These are phyloP conservation scores for Nectriaceae sp. DNA, from an alignment of 2,329 filamentous ascomycete species.

Conservation along the genomic window DNA sequence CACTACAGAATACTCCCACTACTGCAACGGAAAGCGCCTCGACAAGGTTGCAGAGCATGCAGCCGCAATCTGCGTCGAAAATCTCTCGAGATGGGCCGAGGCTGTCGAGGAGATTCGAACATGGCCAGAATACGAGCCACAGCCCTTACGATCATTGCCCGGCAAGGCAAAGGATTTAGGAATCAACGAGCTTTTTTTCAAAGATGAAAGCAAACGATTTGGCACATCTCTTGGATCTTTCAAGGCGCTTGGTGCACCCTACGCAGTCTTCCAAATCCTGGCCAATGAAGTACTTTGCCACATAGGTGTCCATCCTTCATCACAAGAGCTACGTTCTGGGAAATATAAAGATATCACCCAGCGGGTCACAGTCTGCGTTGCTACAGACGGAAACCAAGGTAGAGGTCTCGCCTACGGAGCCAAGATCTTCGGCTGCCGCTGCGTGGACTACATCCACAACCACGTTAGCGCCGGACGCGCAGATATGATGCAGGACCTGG, in stretches of 20 bases:
- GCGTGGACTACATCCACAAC: conserved; percentile 17
- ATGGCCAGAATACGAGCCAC: conserved; percentile 17
- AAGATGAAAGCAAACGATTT: conserved; percentile 17
- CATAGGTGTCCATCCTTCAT: conserved; percentile 5
- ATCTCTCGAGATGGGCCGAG: conserved; percentile 11
- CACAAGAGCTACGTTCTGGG: conserved; percentile 8
- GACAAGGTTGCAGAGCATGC: not conserved
- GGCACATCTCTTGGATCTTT: conserved; percentile 12
- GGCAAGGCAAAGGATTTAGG: conserved; percentile 7
- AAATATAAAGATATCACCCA: conserved; percentile 12
- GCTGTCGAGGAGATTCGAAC: conserved; percentile 13
- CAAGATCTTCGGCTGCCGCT: conserved; percentile 14
- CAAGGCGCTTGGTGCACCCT: conserved; percentile 18
- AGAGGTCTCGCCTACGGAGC: conserved; percentile 14
- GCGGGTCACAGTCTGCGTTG: conserved; percentile 14
- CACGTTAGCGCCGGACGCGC: conserved; percentile 9
- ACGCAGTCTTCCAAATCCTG: conserved; percentile 16
- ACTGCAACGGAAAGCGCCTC: not conserved
- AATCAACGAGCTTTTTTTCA: conserved; percentile 9
- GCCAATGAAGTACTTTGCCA: conserved; percentile 5
- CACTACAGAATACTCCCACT: not conserved
- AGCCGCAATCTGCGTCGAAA: conserved; percentile 8
- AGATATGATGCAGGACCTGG: conserved; percentile 11
- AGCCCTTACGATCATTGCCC: conserved; percentile 11
- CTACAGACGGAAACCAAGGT: conserved; percentile 19